A percentile compares a stretch with the other conserved stretches of the same genome.
phyloP scores from a whole-genome alignment of 2,329 filamentous ascomycete species.

The Endocalyx cinctus region DNA sequence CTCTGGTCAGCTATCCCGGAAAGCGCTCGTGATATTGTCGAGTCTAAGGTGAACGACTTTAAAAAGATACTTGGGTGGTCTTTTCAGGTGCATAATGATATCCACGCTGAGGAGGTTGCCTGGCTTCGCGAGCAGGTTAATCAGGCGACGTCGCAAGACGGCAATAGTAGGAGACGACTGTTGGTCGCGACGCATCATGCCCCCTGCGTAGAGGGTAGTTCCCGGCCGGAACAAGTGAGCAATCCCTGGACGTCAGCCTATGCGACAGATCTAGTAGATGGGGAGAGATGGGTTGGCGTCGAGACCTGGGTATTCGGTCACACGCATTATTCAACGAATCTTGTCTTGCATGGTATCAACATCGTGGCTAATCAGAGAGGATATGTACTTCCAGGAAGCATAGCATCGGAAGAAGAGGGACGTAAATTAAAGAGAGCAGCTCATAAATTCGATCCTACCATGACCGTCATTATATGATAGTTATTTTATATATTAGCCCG shows the following conservation, averaged over 20 bases:
- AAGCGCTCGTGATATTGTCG: conserved; percentile 33
- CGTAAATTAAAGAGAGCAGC: background rate
- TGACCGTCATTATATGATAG: background rate
- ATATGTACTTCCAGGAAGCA: conserved; percentile 27
- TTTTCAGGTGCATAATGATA: conserved; percentile 41
- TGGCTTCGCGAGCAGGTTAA: conserved; percentile 44
- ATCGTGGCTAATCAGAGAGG: conserved; percentile 44
- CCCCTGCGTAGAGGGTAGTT: conserved; percentile 44
- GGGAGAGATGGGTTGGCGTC: conserved; percentile 28
- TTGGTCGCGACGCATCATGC: conserved; percentile 56
- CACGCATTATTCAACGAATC: conserved; percentile 40
- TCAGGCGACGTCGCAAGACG: conserved; percentile 5
- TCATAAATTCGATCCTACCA: background rate
- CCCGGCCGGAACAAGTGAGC: conserved; percentile 41
- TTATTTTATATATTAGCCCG: no score
- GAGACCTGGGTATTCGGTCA: conserved; percentile 44
- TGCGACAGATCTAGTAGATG: conserved; percentile 18
- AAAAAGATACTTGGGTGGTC: conserved; percentile 49
- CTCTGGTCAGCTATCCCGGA: conserved; percentile 49
- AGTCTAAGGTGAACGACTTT: conserved; percentile 48
- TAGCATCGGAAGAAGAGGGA: background rate
- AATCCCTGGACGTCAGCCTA: conserved; percentile 37
- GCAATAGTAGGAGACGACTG: conserved; percentile 20
- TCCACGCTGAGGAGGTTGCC: conserved; percentile 40
- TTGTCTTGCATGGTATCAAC: conserved; percentile 26